Evolutionary conservation across 2,329 filamentous ascomycete genomes (phyloP), one percentile per base, ranked within the genome.

Genomic region (Diaporthe vexans): DNA sequence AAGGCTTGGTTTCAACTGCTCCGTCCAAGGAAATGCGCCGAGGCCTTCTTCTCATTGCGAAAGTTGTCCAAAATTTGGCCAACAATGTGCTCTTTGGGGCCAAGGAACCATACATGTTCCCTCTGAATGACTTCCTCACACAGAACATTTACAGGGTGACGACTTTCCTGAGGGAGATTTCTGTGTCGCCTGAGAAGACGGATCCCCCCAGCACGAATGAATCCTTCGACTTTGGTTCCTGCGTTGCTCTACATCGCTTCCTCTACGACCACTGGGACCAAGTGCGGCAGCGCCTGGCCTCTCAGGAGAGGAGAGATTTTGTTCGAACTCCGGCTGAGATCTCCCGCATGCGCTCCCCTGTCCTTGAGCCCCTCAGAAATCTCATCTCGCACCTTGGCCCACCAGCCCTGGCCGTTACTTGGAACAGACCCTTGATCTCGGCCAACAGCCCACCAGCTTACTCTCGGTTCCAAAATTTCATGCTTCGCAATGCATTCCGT

Each of bases 231-330:
- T 93, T 94, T 79, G 91, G 92, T 43, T 93, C 91, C n/a, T 92
- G 91, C 75, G 91, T 94, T 29, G 89, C 91, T 2, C 83, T 94
- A 19, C 92, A 94, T 81, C 86, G 91, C 54, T 94, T 93, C 77
- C 82, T 94, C 15, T 94, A 93, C 78, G 92, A 94, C 75, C 91
- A 94, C 76, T 93, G 91, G 91, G 92, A 94, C 76, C 90, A 92
- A 76, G 89, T 94, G 24, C 86, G 91, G 61, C 91, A 93, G 77
- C 90, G 90, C 54, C 86, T 94, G 24, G 86, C 90, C 43, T 87
- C 90, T 11, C 87, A 89, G 74, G 91, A 93, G 78, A 86, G 89
- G 68, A 86, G 88, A 78, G 90, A 90, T 19, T 86, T 87, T 65
- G 86, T 90, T 13, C 86, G 88, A 43, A 88, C 88, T 3, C 88